Conservation (phyloP, 78 protist genomes). For the Creolimax fragrantissima region DNA sequence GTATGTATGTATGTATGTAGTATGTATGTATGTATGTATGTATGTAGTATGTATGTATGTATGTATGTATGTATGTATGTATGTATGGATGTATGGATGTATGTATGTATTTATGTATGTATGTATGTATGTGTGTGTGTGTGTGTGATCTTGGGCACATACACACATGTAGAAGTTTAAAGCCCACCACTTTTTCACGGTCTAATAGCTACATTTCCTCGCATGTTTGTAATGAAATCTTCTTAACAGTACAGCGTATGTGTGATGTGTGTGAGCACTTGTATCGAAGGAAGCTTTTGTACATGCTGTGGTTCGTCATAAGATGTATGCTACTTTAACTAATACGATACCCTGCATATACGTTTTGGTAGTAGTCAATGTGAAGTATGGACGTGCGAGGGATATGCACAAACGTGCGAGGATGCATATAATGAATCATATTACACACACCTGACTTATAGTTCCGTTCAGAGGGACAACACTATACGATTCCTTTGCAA, state of each 20-base stretch:
- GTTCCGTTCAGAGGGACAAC: neutral
- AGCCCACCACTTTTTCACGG: neutral
- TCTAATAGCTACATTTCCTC: neutral
- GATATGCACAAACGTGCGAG: too few species aligned
- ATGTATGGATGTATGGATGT: neutral
- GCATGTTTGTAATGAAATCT: neutral
- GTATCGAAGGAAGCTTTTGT: neutral
- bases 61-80: neutral
- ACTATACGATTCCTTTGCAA: neutral
- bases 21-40: neutral
- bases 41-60: neutral
- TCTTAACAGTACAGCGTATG: neutral
- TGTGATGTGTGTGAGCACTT: neutral
- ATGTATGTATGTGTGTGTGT: neutral
- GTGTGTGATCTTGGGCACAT: neutral
- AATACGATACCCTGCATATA: neutral
- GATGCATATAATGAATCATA: too few species aligned
- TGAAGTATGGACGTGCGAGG: too few species aligned
- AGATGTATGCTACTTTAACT: neutral
- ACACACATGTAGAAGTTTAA: neutral
- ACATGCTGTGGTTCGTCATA: neutral
- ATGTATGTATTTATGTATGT: neutral
- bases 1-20: neutral
- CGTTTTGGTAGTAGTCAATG: too few species aligned
- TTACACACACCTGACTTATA: neutral